Evolutionary conservation across 2,329 filamentous ascomycete species (phyloP).

Genomic region (Epichloe uncinata): DNA sequence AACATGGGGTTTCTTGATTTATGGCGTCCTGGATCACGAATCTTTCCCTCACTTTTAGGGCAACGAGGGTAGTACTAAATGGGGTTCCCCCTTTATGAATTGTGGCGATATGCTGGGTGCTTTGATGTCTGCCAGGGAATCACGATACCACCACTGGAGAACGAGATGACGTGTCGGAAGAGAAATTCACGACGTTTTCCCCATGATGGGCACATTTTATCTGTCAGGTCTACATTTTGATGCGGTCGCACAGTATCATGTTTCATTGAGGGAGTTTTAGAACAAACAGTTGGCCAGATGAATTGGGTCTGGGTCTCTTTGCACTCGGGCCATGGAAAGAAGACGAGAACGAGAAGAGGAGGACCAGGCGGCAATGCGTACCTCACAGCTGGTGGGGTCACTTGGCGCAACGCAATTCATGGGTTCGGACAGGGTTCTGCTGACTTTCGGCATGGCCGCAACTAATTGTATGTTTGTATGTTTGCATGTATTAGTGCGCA

Average conservation of each 20-base stretch:
- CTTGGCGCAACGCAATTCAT: background rate
- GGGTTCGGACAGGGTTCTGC: background rate
- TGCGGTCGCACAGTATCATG: background rate
- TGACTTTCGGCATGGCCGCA: background rate
- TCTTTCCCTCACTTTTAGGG: background rate
- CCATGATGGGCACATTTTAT: background rate
- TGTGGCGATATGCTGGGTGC: background rate
- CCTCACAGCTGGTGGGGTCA: background rate
- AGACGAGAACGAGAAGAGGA: background rate
- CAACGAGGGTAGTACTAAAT: background rate
- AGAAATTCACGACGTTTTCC: background rate
- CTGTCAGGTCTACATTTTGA: background rate
- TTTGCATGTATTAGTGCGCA: background rate
- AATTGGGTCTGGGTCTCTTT: background rate
- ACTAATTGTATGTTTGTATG: background rate
- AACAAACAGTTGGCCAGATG: background rate
- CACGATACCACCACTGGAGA: background rate
- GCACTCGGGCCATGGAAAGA: background rate
- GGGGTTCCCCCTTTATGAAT: background rate
- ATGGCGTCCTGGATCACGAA: slow-evolving; percentile 1
- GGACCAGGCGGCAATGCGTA: slow-evolving; percentile 2
- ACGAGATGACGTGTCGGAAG: background rate
- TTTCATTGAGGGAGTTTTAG: background rate
- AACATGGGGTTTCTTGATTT: background rate
- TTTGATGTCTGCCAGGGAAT: background rate